Evolutionary conservation across 2,329 filamentous ascomycete genomes (phyloP), one percentile per base, ranked within the genome.

Genomic region (Sclerotinia minor): DNA sequence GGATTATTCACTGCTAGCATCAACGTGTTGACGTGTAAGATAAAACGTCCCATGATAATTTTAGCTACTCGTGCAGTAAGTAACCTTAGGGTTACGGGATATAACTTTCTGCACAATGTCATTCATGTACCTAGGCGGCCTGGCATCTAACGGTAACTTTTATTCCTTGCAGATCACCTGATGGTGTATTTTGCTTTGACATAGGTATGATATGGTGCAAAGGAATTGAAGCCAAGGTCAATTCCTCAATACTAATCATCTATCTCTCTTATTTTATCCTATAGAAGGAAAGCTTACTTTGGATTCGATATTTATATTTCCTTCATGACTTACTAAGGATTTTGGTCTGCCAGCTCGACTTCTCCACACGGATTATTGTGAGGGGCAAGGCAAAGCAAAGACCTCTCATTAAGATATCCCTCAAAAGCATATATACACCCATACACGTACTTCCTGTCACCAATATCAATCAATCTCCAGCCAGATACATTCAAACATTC

Each of bases 111-210:
- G 53, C 53, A 55, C 53, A 55, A n/a, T 55, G 11, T 55, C 53
- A 54, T 54, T 55, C 29, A 55, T 35, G 29, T n/a, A 21, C 32
- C 29, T 15, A 19, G 19, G 35, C 32, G 19, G 35, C 32, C 26
- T 54, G 38, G 35, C 11, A 41, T 13, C 38, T 11, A 41, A 41
- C 53, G 53, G 53, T 24, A 41, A 41, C 38, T 13, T 13, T 41
- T 57, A 57, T 57, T 57, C 53, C 53, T 41, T 57, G 53, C 53
- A 57, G 38, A 17, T 57, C 32, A 38, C 53, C 53, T 57, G 53
- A 41, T 19, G 38, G 9, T 57, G 7, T 32, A 35, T 21, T 55
- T 55, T 38, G 32, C 32, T 29, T 29, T 29, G 29, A 2, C 29
- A n/a, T n/a, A 29, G 29, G 24, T 35, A n/a, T 21, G 52, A 9